Conservation (phyloP, 352 stramenopile genomes). For the Lagenidium sp. region DNA sequence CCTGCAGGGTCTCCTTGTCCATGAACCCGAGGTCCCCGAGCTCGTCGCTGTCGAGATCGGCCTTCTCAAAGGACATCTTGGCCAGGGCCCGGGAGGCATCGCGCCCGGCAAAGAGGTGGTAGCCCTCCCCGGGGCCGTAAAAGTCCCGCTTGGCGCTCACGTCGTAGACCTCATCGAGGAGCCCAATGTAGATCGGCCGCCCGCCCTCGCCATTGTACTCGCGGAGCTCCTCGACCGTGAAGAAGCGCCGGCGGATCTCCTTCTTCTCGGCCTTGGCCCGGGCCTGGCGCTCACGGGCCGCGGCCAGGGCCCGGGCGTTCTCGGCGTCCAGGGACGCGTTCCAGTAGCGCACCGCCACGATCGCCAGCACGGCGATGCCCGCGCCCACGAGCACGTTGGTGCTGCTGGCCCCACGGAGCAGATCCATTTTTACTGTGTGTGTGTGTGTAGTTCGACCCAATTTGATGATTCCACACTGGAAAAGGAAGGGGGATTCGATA, state of each 20-base stretch:
- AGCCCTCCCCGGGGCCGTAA: slow-evolving; percentile 94
- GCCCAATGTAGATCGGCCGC: slow-evolving; percentile 93
- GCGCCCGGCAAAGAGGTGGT: slow-evolving; percentile 94
- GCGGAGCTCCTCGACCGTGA: slow-evolving; percentile 87
- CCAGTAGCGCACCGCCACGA: slow-evolving; percentile 48
- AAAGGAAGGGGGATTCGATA: too few relatives aligned
- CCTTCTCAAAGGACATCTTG: slow-evolving; percentile 95
- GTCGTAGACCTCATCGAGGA: slow-evolving; percentile 96
- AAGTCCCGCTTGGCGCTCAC: slow-evolving; percentile 92
- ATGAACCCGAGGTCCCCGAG: slow-evolving; percentile 73
- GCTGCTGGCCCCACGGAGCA: too few relatives aligned
- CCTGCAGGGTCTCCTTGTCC: slow-evolving; percentile 81
- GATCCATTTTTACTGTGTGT: too few relatives aligned
- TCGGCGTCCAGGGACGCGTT: slow-evolving; percentile 52
- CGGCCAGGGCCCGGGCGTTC: slow-evolving; percentile 53
- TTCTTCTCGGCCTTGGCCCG: slow-evolving; percentile 54
- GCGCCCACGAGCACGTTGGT: slow-evolving; percentile 48
- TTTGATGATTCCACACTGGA: too few relatives aligned
- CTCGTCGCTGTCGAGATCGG: slow-evolving; percentile 83
- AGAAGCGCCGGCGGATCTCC: slow-evolving; percentile 81
- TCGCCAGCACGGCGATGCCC: slow-evolving; percentile 37
- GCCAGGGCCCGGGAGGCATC: slow-evolving; percentile 92
- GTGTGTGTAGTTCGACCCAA: too few relatives aligned
- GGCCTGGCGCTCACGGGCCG: slow-evolving; percentile 50
- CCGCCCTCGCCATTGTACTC: slow-evolving; percentile 89